phyloP scores from a whole-genome alignment of 2,329 filamentous ascomycete species.

The Fusarium sp. region DNA sequence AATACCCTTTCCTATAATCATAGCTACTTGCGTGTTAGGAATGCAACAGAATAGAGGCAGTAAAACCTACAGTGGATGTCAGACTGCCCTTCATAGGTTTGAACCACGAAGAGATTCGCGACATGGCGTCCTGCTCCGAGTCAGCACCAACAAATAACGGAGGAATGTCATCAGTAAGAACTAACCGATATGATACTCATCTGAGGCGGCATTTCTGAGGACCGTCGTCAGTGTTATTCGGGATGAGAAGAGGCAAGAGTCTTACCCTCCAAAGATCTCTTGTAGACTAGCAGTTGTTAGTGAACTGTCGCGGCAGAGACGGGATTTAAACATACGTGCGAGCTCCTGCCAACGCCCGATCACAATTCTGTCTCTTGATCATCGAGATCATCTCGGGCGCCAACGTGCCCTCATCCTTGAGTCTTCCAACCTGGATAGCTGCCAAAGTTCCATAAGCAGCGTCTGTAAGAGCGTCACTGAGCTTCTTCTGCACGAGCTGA shows the following conservation, averaged over 20 bases:
- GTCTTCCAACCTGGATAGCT: conserved; percentile 85
- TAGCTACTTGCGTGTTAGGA: background rate
- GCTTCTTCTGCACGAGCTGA: conserved; percentile 96
- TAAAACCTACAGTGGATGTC: conserved; percentile 89
- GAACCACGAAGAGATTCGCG: conserved; percentile 93
- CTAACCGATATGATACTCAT: conserved; percentile 89
- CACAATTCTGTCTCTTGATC: conserved; percentile 98
- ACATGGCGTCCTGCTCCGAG: conserved; percentile 72
- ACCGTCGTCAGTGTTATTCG: background rate
- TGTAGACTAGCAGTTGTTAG: conserved; percentile 64
- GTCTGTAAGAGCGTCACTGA: conserved; percentile 90
- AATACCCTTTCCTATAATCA: conserved; percentile 6
- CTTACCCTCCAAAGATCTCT: conserved; percentile 88
- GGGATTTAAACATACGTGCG: conserved; percentile 58
- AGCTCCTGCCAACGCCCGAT: conserved; percentile 84
- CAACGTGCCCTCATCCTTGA: conserved; percentile 89
- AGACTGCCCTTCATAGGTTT: conserved; percentile 97
- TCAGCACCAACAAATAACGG: background rate
- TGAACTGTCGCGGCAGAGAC: background rate
- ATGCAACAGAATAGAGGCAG: background rate
- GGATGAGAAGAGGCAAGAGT: background rate
- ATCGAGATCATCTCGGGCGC: conserved; percentile 95
- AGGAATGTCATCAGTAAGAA: background rate
- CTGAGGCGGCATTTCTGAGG: conserved; percentile 81
- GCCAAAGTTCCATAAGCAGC: conserved; percentile 89